Conservation (phyloP, 2,329 filamentous ascomycete species). For the Xylaria hypoxylon region DNA sequence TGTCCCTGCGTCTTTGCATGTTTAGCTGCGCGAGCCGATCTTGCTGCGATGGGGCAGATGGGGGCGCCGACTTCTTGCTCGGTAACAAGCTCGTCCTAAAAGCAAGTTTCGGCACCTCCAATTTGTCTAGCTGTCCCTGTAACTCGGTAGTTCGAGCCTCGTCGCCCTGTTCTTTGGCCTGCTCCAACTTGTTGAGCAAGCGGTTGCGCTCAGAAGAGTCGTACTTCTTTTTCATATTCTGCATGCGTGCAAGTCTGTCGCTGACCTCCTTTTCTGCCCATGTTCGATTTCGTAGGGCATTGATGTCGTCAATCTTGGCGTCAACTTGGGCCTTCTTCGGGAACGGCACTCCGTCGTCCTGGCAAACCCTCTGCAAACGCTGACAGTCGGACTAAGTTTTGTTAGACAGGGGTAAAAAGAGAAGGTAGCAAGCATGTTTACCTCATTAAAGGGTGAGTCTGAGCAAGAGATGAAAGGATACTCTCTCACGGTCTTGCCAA, state of each 20-base stretch:
- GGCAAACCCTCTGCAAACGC: constrained; percentile 80
- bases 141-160: constrained; percentile 65
- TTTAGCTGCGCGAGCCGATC: constrained; percentile 88
- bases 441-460: constrained; percentile 85
- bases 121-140: constrained; percentile 70
- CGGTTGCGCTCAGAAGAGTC: constrained; percentile 75
- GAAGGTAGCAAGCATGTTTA: constrained; percentile 53
- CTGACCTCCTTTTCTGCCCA: constrained; percentile 89
- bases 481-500: constrained; percentile 84
- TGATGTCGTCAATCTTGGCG: constrained; percentile 83
- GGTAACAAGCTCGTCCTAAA: constrained; percentile 73
- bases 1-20: constrained; percentile 82
- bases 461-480: constrained; percentile 94
- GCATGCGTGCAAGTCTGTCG: constrained; percentile 79
- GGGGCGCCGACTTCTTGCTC: constrained; percentile 63
- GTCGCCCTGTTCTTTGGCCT: constrained; percentile 74
- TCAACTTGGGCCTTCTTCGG: constrained; percentile 78
- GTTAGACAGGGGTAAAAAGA: constrained; percentile 43
- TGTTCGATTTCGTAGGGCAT: constrained; percentile 78
- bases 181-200: constrained; percentile 72
- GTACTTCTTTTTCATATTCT: constrained; percentile 73
- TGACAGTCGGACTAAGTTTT: constrained; percentile 76
- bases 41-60: constrained; percentile 72
- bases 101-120: constrained; percentile 78
- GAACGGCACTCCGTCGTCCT: constrained; percentile 76